Evolutionary conservation across 225 moss, liverwort and hornwort genomes (phyloP), one percentile per base, ranked within the genome.

Genomic region (Thuidium tamariscinum): DNA sequence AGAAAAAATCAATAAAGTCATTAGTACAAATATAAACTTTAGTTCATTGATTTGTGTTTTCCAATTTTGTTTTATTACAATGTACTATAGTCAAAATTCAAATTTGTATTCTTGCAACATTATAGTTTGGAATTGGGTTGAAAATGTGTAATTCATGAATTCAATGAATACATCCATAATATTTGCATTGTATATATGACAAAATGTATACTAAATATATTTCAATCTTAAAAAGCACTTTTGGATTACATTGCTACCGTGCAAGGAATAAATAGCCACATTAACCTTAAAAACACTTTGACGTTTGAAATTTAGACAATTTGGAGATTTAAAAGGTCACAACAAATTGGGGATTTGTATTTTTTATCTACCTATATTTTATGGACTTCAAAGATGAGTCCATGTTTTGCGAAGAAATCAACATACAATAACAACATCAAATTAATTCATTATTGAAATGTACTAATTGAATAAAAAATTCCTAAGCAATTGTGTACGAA

Each of bases 1-100:
- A 2, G 2, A 23, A 68, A 23, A 68, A 68, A 39, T 68, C 20
- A 68, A 4, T 39, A 23, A 68, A 67, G 7, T 39, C 37, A 12
- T 37, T 0, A 18, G 0, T 2, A 1, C 3, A 3, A 3, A 6
- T 6, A 67, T 67, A 3, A 41, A 15, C 13, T 9, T 26, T 0
- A 26, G 0, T 41, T 70, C 27, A 27, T 44, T 27, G 16, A 44
- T 27, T 27, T 44, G 5, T 17, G 0, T 16, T 17, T n/a, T 2
- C 5, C 1, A 25, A 16, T 70, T 71, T 44, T 9, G 2, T 16
- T 44, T 70, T 27, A 26, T 42, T 26, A 2, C 5, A 70, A 42
- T 42, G 7, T 27, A 16, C 16, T 71, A 1, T 29, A 27, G 5
- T 27, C 1, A 17, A 29, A 42, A 29, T 44, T 29, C 5, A 29